phyloP scores from a whole-genome alignment of 129 eudicot genomes.

The Chrysanthemum makinoi region DNA sequence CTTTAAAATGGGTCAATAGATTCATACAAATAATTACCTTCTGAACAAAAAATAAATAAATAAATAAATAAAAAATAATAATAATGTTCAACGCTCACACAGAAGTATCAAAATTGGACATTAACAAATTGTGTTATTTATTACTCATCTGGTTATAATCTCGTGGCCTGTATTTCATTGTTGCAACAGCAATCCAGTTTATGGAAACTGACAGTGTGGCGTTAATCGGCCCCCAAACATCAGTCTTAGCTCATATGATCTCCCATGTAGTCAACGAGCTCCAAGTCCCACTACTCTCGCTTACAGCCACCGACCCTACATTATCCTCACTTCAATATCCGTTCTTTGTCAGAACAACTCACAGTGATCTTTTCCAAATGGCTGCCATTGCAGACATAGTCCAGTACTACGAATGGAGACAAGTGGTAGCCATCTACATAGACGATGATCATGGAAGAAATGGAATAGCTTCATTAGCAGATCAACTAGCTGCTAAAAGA shows the following conservation, averaged over 20 bases:
- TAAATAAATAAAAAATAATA: no score
- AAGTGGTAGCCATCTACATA: constrained; percentile 57
- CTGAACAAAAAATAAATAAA: no score
- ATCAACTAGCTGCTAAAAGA: constrained; percentile 50
- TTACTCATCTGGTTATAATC: constrained; percentile 8
- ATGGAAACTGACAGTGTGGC: constrained; percentile 71
- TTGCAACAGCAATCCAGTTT: constrained; percentile 52
- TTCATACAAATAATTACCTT: no score
- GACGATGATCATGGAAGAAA: constrained; percentile 87
- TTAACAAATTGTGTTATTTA: neutral
- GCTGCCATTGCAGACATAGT: constrained; percentile 73
- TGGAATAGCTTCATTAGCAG: constrained; percentile 62
- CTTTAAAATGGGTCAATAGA: no score
- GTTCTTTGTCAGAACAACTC: constrained; percentile 64
- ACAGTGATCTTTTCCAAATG: constrained; percentile 79
- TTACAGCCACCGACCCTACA: constrained; percentile 83
- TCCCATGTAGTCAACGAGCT: constrained; percentile 66
- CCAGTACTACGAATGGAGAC: constrained; percentile 59
- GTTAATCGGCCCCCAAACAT: constrained; percentile 77
- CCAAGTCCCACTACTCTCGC: constrained; percentile 70
- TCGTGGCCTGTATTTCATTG: neutral
- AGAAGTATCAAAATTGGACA: neutral
- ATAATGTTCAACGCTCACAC: no score
- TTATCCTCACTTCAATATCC: constrained; percentile 72
- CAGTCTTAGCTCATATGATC: constrained; percentile 66